Evolutionary conservation across 768 basidiomycete species (phyloP).

Genomic region (Serendipita sp.): DNA sequence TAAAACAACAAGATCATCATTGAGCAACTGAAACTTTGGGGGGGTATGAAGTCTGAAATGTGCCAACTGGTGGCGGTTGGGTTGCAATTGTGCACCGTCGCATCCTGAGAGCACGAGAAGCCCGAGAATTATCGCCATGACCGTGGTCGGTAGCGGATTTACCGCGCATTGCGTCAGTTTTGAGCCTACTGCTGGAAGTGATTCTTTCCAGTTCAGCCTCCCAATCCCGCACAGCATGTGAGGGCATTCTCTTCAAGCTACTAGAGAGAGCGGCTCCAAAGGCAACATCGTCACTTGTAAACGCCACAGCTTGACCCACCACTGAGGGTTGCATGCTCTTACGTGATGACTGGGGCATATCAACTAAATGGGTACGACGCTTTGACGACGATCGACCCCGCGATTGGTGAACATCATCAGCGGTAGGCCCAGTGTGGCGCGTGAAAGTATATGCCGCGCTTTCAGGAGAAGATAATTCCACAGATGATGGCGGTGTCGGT

Average conservation of each 20-base stretch:
- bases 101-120: background rate
- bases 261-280: background rate
- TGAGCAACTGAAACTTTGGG: no score
- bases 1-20: no score
- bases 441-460: background rate
- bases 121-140: background rate
- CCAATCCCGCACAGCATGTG: slow-evolving; percentile 38
- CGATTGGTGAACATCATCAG: background rate
- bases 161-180: slow-evolving; percentile 21
- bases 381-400: background rate
- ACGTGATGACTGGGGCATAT: background rate
- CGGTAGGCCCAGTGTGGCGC: background rate
- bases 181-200: slow-evolving; percentile 40
- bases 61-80: no score
- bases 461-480: background rate
- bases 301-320: no score
- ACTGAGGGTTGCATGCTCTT: no score
- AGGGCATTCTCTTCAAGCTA: background rate
- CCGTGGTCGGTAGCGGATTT: background rate
- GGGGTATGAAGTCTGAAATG: no score
- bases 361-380: background rate
- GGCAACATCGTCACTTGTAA: background rate
- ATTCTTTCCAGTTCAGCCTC: slow-evolving; percentile 62
- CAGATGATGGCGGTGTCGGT: background rate
- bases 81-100: background rate